Base-by-base conservation (phyloP, 2,329 filamentous ascomycete genomes). In the Hortaea werneckii region DNA sequence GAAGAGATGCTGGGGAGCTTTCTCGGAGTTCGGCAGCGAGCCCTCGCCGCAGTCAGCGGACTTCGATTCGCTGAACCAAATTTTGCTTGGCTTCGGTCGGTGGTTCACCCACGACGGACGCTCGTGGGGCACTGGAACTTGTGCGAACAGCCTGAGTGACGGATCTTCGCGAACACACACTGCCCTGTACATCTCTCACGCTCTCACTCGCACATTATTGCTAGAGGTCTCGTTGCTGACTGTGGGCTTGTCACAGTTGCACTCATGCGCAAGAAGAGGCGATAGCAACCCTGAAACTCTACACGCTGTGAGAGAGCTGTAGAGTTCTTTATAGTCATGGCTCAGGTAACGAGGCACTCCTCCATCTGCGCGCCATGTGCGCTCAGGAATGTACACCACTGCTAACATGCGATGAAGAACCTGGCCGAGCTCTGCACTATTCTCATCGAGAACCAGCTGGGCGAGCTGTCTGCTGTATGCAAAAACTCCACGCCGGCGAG, bases 391-490 rank as follows among this genome's bases (percentile, higher is more conserved):
- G 37, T 39, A 26, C 10, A n/a, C 8, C 7, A 26, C 37, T 6
- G 37, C 9, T 20, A 39, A 10, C 13, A 35, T 35, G 10, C 37
- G 37, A n/a, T 20, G 8, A 10, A 39, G 37, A 39, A 80, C 68
- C 70, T 85, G 56, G 80, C 84, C 61, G 87, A 95, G 78, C 85
- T 96, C 62, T 95, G 87, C 73, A 79, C 83, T 71, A 80, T 94
- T 64, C 77, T 95, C 52, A 83, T 96, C 53, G 82, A 88, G 63
- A 88, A 95, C 64, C 76, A 86, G 49, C 90, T 92, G 66, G 92
- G 92, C 62, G 86, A 94, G 70, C 80, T 96, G 48, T 87, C 88
- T 51, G 87, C 87, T 64, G 90, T 95, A 84, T 60, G 83, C 72
- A 38, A 13, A 7, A 37, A 11, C 32, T 20, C 13, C 13, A 8